Percentiles rank a stretch among this genome's conserved stretches.
phyloP scores from a whole-genome alignment of 2,329 filamentous ascomycete species.

The Aspergillus novoparasiticus region DNA sequence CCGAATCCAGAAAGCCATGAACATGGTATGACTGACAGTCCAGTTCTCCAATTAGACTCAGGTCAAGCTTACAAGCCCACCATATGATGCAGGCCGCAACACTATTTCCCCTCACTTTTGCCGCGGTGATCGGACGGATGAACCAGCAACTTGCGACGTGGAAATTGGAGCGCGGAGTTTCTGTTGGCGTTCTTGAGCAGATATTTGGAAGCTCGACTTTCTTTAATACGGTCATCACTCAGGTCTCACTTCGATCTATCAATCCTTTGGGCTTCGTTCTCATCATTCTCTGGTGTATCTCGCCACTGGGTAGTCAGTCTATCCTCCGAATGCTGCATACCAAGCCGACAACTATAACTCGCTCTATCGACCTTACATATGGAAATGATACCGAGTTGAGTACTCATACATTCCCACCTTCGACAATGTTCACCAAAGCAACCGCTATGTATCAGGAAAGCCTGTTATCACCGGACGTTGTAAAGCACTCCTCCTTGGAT shows the following conservation, averaged over 20 bases:
- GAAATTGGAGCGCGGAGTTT: not conserved
- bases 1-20: no score
- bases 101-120: not conserved
- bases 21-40: no score
- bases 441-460: no score
- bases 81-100: not conserved
- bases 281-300: slow-evolving; percentile 1
- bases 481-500: no score
- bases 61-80: no score
- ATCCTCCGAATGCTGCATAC: slow-evolving; percentile 2
- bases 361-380: not conserved
- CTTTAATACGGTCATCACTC: not conserved
- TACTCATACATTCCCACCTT: no score
- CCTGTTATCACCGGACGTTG: no score
- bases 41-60: no score
- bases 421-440: no score
- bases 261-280: not conserved
- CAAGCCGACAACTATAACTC: not conserved
- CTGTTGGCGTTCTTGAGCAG: not conserved
- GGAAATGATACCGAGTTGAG: not conserved
- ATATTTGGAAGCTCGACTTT: not conserved
- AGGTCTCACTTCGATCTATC: not conserved
- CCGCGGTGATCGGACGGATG: not conserved
- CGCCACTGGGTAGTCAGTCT: slow-evolving; percentile 4
- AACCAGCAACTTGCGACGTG: slow-evolving; percentile 2